These are phyloP conservation scores for Cercospora sojina DNA, from an alignment of 2,329 filamentous ascomycete species.

Conservation along the genomic window DNA sequence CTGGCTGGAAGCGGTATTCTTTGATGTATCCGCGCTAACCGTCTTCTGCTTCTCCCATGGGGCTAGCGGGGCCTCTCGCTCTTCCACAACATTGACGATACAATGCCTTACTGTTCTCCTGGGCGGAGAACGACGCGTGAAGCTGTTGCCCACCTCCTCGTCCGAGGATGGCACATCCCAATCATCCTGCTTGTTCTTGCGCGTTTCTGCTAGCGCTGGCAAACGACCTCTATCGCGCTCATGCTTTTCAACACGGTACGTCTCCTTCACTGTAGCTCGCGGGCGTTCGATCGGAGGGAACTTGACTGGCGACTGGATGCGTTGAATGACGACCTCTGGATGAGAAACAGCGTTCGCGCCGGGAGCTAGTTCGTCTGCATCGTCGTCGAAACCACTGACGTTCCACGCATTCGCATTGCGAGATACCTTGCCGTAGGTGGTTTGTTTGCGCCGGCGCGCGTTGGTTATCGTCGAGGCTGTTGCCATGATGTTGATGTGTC, in stretches of 20 bases:
- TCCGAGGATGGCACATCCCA: slow-evolving; percentile 46
- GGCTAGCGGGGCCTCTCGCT: slow-evolving; percentile 22
- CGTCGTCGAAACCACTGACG: slow-evolving; percentile 18
- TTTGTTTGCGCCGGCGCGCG: slow-evolving; percentile 28
- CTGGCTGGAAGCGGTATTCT: neutral
- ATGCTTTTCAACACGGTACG: slow-evolving; percentile 21
- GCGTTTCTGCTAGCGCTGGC: slow-evolving; percentile 17
- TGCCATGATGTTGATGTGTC: slow-evolving; percentile 16
- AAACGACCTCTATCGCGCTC: slow-evolving; percentile 8
- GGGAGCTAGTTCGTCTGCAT: slow-evolving; percentile 24
- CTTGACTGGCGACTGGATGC: slow-evolving; percentile 4
- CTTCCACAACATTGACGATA: slow-evolving; percentile 17
- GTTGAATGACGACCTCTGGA: slow-evolving; percentile 2
- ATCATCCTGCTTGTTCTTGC: slow-evolving; percentile 31
- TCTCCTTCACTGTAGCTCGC: slow-evolving; percentile 15
- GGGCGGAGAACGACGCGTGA: slow-evolving; percentile 23
- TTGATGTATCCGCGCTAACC: neutral
- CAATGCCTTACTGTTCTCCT: slow-evolving; percentile 17
- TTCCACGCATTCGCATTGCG: slow-evolving; percentile 25
- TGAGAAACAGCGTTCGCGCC: neutral
- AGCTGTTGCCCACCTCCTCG: slow-evolving; percentile 31
- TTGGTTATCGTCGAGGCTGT: slow-evolving; percentile 18
- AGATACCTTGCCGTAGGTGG: slow-evolving; percentile 29
- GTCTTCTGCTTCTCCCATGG: slow-evolving; percentile 32
- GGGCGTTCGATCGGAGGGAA: neutral